Conservation (phyloP, 2,329 filamentous ascomycete species). For the Blastomyces emzantsi region DNA sequence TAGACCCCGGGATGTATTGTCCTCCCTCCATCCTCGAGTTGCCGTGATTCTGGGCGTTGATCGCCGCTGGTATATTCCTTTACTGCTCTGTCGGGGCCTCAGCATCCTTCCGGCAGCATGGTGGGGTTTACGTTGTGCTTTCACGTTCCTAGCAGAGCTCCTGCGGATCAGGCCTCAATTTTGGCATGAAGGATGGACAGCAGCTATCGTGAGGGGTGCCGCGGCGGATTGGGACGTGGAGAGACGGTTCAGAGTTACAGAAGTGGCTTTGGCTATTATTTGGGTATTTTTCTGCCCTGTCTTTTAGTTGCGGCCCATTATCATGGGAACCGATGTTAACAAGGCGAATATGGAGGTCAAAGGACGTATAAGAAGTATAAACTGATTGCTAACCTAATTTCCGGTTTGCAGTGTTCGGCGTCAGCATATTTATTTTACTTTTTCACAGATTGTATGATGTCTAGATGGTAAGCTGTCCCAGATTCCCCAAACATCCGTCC, state of each 20-base stretch:
- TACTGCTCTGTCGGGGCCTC: slow-evolving; percentile 62
- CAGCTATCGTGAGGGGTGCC: slow-evolving; percentile 31
- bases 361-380: not conserved
- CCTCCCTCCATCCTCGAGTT: slow-evolving; percentile 60
- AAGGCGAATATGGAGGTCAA: not conserved
- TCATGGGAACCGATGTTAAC: not conserved
- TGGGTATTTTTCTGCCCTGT: slow-evolving; percentile 49
- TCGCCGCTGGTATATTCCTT: slow-evolving; percentile 60
- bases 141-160: slow-evolving; percentile 59
- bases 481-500: not conserved
- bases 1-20: slow-evolving; percentile 24
- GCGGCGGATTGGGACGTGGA: slow-evolving; percentile 37
- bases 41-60: slow-evolving; percentile 69
- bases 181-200: slow-evolving; percentile 35
- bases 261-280: slow-evolving; percentile 62
- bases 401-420: slow-evolving; percentile 53
- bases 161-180: slow-evolving; percentile 40
- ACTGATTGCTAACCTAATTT: not conserved
- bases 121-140: slow-evolving; percentile 61
- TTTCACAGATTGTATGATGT: slow-evolving; percentile 79
- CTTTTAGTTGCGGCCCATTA: slow-evolving; percentile 4
- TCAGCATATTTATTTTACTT: slow-evolving; percentile 73
- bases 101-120: slow-evolving; percentile 61
- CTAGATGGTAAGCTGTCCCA: slow-evolving; percentile 53
- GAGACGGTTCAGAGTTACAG: slow-evolving; percentile 50